phyloP scores from a whole-genome alignment of 768 basidiomycete genomes.

The Auricularia cornea region DNA sequence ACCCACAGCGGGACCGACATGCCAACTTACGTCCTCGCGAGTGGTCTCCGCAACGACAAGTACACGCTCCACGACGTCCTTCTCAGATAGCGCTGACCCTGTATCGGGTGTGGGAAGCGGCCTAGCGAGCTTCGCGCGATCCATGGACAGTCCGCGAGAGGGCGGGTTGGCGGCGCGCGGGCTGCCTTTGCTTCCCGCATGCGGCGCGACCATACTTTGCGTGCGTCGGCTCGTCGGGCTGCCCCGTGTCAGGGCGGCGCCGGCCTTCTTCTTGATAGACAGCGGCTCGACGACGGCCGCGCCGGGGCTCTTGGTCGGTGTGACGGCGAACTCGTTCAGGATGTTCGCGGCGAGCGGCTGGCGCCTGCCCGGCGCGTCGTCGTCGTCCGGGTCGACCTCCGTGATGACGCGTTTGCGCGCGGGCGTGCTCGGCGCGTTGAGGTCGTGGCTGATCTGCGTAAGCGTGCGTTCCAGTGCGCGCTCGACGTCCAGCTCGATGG shows the following conservation, averaged over 20 bases:
- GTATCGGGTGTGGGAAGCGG: background rate
- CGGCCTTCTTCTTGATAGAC: constrained; percentile 79
- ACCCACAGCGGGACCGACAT: background rate
- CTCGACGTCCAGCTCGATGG: constrained; percentile 17
- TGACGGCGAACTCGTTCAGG: background rate
- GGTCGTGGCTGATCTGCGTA: background rate
- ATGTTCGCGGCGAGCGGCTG: background rate
- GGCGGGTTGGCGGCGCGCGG: background rate
- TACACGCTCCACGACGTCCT: constrained; percentile 39
- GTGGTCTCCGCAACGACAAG: constrained; percentile 44
- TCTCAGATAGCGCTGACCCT: constrained; percentile 5
- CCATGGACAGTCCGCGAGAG: background rate
- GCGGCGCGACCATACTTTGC: background rate
- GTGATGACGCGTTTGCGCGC: background rate
- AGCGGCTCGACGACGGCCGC: constrained; percentile 53
- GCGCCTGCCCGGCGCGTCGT: background rate
- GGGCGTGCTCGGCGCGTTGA: background rate
- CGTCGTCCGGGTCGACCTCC: background rate
- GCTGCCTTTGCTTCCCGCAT: background rate
- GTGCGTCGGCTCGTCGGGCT: background rate
- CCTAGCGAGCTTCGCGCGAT: background rate
- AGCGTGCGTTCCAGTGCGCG: constrained; percentile 1
- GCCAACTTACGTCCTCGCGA: constrained; percentile 52
- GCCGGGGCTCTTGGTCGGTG: constrained; percentile 24
- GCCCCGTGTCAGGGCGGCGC: constrained; percentile 23